Base-by-base conservation (phyloP, 2,329 filamentous ascomycete species). In the Byssothecium circinans region DNA sequence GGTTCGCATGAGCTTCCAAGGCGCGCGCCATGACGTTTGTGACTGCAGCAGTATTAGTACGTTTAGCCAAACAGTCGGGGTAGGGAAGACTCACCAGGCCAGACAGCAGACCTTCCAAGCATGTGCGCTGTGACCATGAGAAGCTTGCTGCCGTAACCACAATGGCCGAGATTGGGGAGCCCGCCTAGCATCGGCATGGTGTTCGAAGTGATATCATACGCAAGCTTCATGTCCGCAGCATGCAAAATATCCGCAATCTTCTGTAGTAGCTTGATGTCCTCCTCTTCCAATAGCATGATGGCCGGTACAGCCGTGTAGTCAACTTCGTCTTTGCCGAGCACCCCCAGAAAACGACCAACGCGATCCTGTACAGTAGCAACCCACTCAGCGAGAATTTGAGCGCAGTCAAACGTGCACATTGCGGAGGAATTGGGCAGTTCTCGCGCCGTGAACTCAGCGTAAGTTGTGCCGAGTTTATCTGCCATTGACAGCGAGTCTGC, bases 301-400 rank as follows among this genome's bases (percentile, higher is more conserved):
- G 86, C 89, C 2, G 91, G 90, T 7, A 95, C 88, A 57, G 91
- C 86, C 0, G 79, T 78, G 42, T 89, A 80, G 60, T 96, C 90
- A 27, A 94, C 82, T 0, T 87, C 81, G 54, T 95, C 88, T 49
- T 87, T 86, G 11, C 92, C 92, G 1, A 97, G 80, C 5, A 96
- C 84, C 4, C 92, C 92, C 5, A 97, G 72, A 61, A 94, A 95
- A 4, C 85, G 84, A 0, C 92, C 92, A n/a, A 96, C 88, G 8
- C 94, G 87, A 64, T 96, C 91, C 69, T 99, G 94, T 3, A 97
- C 83, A 1, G 91, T 94, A 4, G 89, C 88, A 33, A 94, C 82
- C 92, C 92, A 99, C 71, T 97, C 92, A 0, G 90, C 90, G 25
- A 99, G 81, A 1, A 97, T 90, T 65, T 96, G 91, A 2, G 89